Base-by-base conservation (phyloP, 2,329 filamentous ascomycete genomes). In the Exophiala aquamarina region DNA sequence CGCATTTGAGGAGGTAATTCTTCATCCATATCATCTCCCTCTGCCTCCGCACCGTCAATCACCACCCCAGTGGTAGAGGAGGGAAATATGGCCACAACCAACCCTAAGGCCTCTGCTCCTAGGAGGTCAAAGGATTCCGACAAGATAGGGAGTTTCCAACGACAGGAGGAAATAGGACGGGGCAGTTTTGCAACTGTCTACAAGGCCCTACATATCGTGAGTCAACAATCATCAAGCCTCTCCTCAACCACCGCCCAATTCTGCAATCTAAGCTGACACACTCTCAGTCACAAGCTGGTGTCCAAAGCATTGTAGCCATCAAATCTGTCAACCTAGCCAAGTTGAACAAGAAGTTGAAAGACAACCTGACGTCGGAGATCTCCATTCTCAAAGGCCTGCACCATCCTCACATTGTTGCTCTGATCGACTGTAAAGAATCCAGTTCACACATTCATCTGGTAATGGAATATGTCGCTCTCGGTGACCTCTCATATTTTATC, bases 171-270 rank as follows among this genome's bases (percentile, higher is more conserved):
- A 72, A 96, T 97, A 66, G 93, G 93, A 55, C 93, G 93, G 72
- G 93, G 93, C 54, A 97, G 93, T 74, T 98, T 97, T 75, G 93
- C 93, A 57, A 90, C 90, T 59, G 93, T 98, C 58, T 97, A 93
- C 68, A 82, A 87, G 66, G 90, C 88, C 56, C 83, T 84, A 60
- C 88, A 94, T 71, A 86, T 86, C 72, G 90, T 95, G 73, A 70
- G 84, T 72, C 45, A 37, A 14, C 10, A 18, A 13, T 33, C 28
- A 33, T 47, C 11, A 11, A 29, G 36, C 14, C n/a, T 29, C 40
- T 11, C 39, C 35, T 14, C 19, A 11, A 26, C 23, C 23, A 26
- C 23, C 11, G 23, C 6, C 11, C 23, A 11, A 26, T 47, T 28
- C 33, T 41, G 20, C 20, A 32, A 32, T 17, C 26, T 17, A 20